These are phyloP conservation scores for Cyclostephanos invisitatus DNA, from an alignment of 108 stramenopile species.

Conservation along the genomic window DNA sequence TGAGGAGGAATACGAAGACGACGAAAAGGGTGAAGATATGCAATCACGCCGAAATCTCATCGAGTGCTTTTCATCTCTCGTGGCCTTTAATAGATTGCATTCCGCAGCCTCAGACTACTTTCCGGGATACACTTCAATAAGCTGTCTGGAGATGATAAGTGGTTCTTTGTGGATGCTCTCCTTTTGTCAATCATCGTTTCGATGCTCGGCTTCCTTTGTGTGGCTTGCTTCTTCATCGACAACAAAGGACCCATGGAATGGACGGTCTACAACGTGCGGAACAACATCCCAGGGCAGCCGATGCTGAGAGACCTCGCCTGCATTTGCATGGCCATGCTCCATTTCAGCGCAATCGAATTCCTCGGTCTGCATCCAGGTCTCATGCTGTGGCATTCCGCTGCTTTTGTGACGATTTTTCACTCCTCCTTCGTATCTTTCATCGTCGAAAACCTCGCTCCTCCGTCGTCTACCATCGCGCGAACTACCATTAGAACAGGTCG, in stretches of 20 bases:
- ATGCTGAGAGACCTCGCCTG: constrained; percentile 35
- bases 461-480: background rate
- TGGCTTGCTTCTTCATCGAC: constrained; percentile 39
- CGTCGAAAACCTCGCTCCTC: constrained; percentile 18
- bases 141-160: constrained; percentile 11
- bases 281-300: constrained; percentile 12
- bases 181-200: constrained; percentile 16
- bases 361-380: constrained; percentile 21
- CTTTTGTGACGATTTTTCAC: constrained; percentile 23
- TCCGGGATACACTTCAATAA: background rate
- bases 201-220: constrained; percentile 28
- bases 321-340: constrained; percentile 34
- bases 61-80: background rate
- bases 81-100: constrained; percentile 7
- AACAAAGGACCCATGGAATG: constrained; percentile 18
- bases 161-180: constrained; percentile 21
- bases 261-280: constrained; percentile 27
- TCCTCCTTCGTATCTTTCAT: constrained; percentile 33
- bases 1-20: background rate
- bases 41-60: background rate
- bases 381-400: constrained; percentile 28
- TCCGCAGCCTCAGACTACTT: constrained; percentile 17
- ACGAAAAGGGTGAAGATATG: background rate
- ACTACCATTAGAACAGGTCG: constrained; percentile 12
- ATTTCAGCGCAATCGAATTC: constrained; percentile 37